Evolutionary conservation across 495 filamentous ascomycete genomes (phyloP).

Genomic region (Clavariopsis aquatica): DNA sequence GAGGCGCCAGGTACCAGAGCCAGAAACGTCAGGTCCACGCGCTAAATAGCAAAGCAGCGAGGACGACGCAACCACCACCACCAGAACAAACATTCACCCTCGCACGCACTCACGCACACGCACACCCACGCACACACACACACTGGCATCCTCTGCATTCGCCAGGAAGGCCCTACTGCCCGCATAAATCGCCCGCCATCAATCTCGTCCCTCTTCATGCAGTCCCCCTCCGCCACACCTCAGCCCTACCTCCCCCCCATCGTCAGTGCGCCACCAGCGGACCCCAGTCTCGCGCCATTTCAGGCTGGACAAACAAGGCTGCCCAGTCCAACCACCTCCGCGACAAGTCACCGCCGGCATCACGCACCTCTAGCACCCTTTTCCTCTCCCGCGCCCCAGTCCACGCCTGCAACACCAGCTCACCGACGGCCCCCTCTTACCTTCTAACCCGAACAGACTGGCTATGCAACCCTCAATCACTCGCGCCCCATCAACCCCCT

Average conservation of each 20-base stretch:
- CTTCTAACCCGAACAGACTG: slow-evolving; percentile 5
- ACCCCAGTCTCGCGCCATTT: not conserved
- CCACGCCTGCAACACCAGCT: slow-evolving; percentile 1
- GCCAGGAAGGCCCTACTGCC: too few species aligned
- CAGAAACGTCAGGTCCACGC: too few species aligned
- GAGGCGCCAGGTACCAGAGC: slow-evolving; percentile 2
- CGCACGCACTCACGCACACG: too few species aligned
- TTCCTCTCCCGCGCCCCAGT: not conserved
- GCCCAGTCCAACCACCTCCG: not conserved
- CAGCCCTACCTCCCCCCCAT: slow-evolving; percentile 11
- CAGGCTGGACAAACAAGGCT: slow-evolving; percentile 13
- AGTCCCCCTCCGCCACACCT: not conserved
- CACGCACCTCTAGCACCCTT: not conserved
- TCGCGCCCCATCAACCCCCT: slow-evolving; percentile 13
- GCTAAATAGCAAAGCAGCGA: too few species aligned
- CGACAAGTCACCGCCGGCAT: not conserved
- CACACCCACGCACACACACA: too few species aligned
- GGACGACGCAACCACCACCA: too few species aligned
- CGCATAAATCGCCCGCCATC: not conserved
- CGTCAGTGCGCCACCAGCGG: slow-evolving; percentile 12
- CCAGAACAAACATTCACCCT: too few species aligned
- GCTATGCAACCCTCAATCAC: slow-evolving; percentile 33
- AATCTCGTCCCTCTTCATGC: not conserved
- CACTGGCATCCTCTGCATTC: too few species aligned
- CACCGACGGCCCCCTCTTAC: slow-evolving; percentile 13